Conservation (phyloP, 441 rosid genomes). For the Manihot esculenta region DNA sequence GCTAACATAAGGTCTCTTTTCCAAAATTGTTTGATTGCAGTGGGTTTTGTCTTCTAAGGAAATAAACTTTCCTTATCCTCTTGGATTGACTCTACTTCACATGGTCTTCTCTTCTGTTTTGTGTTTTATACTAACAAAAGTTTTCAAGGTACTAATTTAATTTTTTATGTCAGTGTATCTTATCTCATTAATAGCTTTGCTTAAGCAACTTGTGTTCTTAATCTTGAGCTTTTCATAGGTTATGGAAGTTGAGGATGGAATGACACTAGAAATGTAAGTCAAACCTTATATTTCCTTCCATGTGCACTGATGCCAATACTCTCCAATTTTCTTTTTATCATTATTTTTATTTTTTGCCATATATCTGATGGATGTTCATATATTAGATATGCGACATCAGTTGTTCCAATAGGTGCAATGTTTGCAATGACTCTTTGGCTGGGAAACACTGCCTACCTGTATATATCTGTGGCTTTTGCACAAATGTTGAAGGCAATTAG, state of each 20-base stretch:
- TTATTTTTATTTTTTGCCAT: not conserved
- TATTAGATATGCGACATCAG: slow-evolving; percentile 78
- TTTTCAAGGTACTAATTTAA: slow-evolving; percentile 58
- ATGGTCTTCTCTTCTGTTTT: slow-evolving; percentile 90
- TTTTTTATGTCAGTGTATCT: not conserved
- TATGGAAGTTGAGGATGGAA: slow-evolving; percentile 89
- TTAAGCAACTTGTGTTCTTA: slow-evolving; percentile 15
- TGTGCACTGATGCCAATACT: slow-evolving; percentile 11
- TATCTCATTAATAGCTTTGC: not conserved
- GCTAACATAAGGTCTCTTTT: slow-evolving; percentile 21
- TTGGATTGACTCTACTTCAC: slow-evolving; percentile 92
- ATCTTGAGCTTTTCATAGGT: slow-evolving; percentile 40
- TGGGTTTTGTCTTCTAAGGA: slow-evolving; percentile 97
- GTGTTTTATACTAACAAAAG: slow-evolving; percentile 73
- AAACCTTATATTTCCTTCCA: not conserved
- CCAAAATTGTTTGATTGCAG: slow-evolving; percentile 43
- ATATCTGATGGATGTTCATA: slow-evolving; percentile 29
- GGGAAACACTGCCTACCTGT: slow-evolving; percentile 93
- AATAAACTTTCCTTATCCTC: slow-evolving; percentile 94
- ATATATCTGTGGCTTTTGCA: slow-evolving; percentile 92
- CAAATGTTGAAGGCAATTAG: slow-evolving; percentile 98
- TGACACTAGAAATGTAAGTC: slow-evolving; percentile 91
- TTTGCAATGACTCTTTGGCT: slow-evolving; percentile 99
- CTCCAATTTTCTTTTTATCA: not conserved
- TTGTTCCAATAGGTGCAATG: slow-evolving; percentile 90